phyloP scores from a whole-genome alignment of 1,284 basidiomycete species.

The Pisolithus thermaeus region DNA sequence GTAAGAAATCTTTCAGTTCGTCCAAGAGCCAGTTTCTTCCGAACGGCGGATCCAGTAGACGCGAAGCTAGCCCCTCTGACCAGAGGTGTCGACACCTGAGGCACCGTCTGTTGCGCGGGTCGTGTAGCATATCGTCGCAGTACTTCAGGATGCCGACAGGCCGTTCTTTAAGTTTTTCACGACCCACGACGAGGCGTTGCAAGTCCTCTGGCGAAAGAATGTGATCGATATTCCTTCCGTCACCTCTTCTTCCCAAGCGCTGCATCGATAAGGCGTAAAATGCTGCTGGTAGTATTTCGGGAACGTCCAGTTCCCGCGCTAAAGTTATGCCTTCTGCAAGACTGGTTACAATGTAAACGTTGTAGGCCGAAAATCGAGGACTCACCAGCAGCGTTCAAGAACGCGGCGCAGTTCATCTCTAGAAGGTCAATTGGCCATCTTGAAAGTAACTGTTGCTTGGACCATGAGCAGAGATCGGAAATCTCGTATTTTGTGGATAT shows the following conservation, averaged over 20 bases:
- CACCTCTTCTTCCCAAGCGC: conserved; percentile 23
- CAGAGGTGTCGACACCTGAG: conserved; percentile 8
- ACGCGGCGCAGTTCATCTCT: conserved; percentile 22
- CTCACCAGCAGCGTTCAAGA: conserved; percentile 30
- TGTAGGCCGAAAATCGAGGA: neutral
- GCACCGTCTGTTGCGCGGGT: conserved; percentile 6
- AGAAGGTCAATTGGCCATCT: conserved; percentile 29
- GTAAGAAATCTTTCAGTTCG: conserved; percentile 17
- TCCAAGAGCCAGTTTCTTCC: conserved; percentile 20
- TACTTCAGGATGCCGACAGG: conserved; percentile 17
- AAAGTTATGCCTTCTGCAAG: conserved; percentile 23
- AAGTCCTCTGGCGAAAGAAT: conserved; percentile 26
- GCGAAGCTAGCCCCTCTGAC: conserved; percentile 13
- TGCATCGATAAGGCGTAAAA: conserved; percentile 32
- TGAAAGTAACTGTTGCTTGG: conserved; percentile 17
- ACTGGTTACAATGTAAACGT: neutral
- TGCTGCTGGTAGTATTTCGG: conserved; percentile 28
- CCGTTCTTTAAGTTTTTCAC: conserved; percentile 26
- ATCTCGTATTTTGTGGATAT: conserved; percentile 34
- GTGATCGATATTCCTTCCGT: conserved; percentile 27
- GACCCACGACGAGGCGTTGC: conserved; percentile 28
- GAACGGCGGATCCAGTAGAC: conserved; percentile 17
- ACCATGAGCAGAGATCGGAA: conserved; percentile 23
- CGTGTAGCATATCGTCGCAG: neutral
- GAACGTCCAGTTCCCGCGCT: conserved; percentile 24